Conservation (phyloP, 306 rosid genomes). For the Delonix regia region DNA sequence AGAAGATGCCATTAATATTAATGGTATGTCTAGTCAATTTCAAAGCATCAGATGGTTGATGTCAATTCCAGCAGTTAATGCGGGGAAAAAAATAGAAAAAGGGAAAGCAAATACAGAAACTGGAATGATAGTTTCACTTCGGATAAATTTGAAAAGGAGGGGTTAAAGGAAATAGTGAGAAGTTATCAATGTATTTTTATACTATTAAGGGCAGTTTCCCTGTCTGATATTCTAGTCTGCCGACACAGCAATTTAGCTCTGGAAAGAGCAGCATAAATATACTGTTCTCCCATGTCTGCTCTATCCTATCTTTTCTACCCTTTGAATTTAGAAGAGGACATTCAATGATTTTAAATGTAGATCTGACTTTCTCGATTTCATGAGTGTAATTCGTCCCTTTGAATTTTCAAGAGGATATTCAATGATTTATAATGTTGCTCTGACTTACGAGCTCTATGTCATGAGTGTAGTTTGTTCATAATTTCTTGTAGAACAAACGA, state of each 20-base stretch:
- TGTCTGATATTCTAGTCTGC: not conserved
- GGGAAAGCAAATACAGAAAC: not conserved
- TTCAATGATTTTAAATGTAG: too few species aligned
- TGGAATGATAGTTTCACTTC: constrained; percentile 8
- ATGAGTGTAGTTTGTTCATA: too few species aligned
- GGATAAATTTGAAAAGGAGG: not conserved
- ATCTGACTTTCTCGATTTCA: too few species aligned
- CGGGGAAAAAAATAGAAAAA: constrained; percentile 2
- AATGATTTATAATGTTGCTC: too few species aligned
- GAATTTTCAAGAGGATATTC: too few species aligned
- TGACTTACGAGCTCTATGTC: too few species aligned
- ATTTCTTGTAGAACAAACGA: too few species aligned
- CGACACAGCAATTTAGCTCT: not conserved
- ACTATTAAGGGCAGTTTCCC: not conserved
- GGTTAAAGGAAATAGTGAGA: constrained; percentile 1
- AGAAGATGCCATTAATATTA: not conserved
- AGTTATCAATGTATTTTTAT: not conserved
- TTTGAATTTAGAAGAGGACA: too few species aligned
- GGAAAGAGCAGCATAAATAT: too few species aligned
- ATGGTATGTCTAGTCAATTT: constrained; percentile 1
- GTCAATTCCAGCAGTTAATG: not conserved
- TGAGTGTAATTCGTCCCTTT: too few species aligned
- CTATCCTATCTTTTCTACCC: too few species aligned
- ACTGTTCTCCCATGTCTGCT: too few species aligned
- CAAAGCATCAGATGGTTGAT: not conserved